phyloP scores from a whole-genome alignment of 352 stramenopile species.

The Aphanomyces cochlioides region DNA sequence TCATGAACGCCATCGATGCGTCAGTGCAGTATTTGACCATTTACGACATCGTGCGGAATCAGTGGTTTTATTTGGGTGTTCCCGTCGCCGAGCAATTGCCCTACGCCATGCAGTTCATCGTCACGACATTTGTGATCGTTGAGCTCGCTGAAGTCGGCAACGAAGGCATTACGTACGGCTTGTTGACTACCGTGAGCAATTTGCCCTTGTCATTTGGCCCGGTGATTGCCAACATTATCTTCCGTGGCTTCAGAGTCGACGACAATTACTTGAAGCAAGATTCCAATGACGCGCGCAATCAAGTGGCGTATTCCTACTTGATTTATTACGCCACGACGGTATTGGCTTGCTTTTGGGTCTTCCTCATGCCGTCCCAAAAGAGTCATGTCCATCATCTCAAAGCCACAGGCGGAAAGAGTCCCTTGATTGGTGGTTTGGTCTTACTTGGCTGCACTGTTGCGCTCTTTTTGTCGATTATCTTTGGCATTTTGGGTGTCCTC shows the following conservation, averaged over 20 bases:
- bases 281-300: constrained; percentile 14
- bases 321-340: constrained; percentile 32
- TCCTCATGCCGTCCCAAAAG: constrained; percentile 36
- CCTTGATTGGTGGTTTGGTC: constrained; percentile 23
- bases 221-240: constrained; percentile 31
- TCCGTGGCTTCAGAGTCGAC: constrained; percentile 21
- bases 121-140: constrained; percentile 37
- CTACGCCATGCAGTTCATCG: constrained; percentile 33
- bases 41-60: constrained; percentile 53
- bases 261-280: constrained; percentile 25
- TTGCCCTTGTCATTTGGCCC: constrained; percentile 24
- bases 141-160: constrained; percentile 33
- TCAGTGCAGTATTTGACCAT: constrained; percentile 52
- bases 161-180: constrained; percentile 32
- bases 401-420: constrained; percentile 15
- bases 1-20: constrained; percentile 44
- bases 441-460: constrained; percentile 28
- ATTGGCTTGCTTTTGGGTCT: constrained; percentile 27
- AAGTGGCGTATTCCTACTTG: constrained; percentile 22
- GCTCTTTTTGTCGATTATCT: constrained; percentile 51
- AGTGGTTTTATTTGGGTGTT: constrained; percentile 47
- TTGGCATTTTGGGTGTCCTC: constrained; percentile 60
- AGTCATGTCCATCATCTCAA: constrained; percentile 32
- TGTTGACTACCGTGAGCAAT: constrained; percentile 35
- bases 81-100: constrained; percentile 48